Evolutionary conservation across 495 filamentous ascomycete species (phyloP).

Genomic region (Talaromyces stipitatus): DNA sequence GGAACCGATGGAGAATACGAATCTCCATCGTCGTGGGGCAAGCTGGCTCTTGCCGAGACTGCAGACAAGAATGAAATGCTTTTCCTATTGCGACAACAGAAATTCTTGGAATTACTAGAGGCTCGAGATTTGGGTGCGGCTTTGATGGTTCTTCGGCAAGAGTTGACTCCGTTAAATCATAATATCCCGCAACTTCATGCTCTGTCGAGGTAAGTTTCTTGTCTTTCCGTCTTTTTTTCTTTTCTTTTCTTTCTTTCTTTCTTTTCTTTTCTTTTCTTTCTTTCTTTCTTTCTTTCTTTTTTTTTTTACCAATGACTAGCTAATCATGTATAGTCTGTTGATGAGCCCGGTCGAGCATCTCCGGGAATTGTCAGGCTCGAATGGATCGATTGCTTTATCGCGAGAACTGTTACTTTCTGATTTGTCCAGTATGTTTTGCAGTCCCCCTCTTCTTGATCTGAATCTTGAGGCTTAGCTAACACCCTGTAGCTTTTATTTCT

Average conservation of each 20-base stretch:
- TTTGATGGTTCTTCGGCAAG: constrained; percentile 71
- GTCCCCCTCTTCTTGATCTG: neutral
- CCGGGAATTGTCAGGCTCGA: constrained; percentile 76
- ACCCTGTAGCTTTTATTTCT: constrained; percentile 67
- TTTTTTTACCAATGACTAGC: constrained; percentile 1
- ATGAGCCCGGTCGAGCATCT: constrained; percentile 84
- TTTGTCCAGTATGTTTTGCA: constrained; percentile 62
- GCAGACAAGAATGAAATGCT: constrained; percentile 56
- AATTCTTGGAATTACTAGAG: constrained; percentile 89
- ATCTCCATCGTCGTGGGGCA: constrained; percentile 21
- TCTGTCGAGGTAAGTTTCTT: constrained; percentile 62
- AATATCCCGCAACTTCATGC: constrained; percentile 69
- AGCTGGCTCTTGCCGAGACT: constrained; percentile 44
- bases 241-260: neutral
- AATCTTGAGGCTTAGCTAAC: neutral
- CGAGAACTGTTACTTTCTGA: constrained; percentile 68
- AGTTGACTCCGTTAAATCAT: constrained; percentile 81
- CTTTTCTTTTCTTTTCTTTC: neutral
- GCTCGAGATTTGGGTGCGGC: constrained; percentile 62
- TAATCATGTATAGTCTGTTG: constrained; percentile 51
- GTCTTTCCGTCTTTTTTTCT: too few species aligned
- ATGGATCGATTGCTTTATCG: constrained; percentile 75
- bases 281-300: neutral
- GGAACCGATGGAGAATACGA: constrained; percentile 25
- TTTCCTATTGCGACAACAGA: constrained; percentile 85